phyloP scores from a whole-genome alignment of 352 stramenopile genomes.

The Plasmopara muralis region DNA sequence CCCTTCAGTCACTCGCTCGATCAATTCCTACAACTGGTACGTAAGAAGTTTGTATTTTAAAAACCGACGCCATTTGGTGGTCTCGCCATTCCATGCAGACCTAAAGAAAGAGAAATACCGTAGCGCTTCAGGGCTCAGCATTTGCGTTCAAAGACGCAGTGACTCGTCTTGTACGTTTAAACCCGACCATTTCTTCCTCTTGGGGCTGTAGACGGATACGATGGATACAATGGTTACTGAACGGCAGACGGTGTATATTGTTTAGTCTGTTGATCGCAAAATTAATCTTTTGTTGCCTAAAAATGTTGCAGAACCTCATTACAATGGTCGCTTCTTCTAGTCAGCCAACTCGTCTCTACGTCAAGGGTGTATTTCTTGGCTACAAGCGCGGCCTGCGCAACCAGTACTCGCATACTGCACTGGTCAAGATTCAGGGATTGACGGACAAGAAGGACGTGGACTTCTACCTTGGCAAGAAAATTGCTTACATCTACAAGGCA shows the following conservation, averaged over 20 bases:
- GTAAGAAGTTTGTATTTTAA: slow-evolving; percentile 17
- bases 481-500: slow-evolving; percentile 99
- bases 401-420: slow-evolving; percentile 96
- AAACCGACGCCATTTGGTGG: slow-evolving; percentile 5
- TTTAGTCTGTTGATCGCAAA: slow-evolving; percentile 2
- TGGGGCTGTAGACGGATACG: not conserved
- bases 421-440: slow-evolving; percentile 99
- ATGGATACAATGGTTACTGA: slow-evolving; percentile 4
- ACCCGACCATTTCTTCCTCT: not conserved
- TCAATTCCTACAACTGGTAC: slow-evolving; percentile 85
- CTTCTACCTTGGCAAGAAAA: slow-evolving; percentile 99
- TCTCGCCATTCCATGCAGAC: slow-evolving; percentile 1
- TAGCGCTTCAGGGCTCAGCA: not conserved
- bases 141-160: too few species aligned
- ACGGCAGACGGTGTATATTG: not conserved
- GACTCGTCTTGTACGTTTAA: too few species aligned
- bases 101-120: slow-evolving; percentile 4
- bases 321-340: slow-evolving; percentile 87
- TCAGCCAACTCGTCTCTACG: slow-evolving; percentile 95
- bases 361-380: slow-evolving; percentile 98
- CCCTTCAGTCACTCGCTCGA: slow-evolving; percentile 84
- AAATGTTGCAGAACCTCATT: slow-evolving; percentile 54
- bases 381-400: slow-evolving; percentile 98
- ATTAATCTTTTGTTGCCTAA: slow-evolving; percentile 11
- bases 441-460: slow-evolving; percentile 97